phyloP scores from a whole-genome alignment of 2,329 filamentous ascomycete species.

The Cordyceps fumosorosea region DNA sequence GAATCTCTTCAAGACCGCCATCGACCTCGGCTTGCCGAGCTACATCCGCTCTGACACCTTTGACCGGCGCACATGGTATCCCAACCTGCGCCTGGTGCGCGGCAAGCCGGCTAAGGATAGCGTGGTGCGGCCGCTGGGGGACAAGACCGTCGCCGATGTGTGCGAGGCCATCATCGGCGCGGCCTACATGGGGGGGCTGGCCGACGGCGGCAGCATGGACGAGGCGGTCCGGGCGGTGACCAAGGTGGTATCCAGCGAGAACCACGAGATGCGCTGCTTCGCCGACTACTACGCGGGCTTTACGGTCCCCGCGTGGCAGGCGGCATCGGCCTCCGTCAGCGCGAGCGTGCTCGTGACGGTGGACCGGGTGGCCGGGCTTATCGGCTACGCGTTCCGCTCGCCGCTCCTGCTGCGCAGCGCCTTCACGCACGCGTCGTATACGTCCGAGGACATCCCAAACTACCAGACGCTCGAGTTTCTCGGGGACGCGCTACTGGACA shows the following conservation, averaged over 20 bases:
- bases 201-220: conserved; percentile 39
- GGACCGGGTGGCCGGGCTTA: conserved; percentile 51
- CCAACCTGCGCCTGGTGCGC: conserved; percentile 63
- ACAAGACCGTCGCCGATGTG: conserved; percentile 91
- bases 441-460: conserved; percentile 72
- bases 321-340: conserved; percentile 32
- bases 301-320: conserved; percentile 63
- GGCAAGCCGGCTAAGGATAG: conserved; percentile 54
- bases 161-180: conserved; percentile 93
- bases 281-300: conserved; percentile 68
- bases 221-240: conserved; percentile 59
- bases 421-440: conserved; percentile 82
- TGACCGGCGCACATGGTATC: conserved; percentile 82
- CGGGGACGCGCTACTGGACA: conserved; percentile 81
- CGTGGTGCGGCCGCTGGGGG: conserved; percentile 61
- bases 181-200: conserved; percentile 50
- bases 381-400: conserved; percentile 61
- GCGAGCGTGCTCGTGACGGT: conserved; percentile 65
- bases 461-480: conserved; percentile 92
- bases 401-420: conserved; percentile 74
- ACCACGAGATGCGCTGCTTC: conserved; percentile 65
- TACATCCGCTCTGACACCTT: conserved; percentile 82
- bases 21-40: conserved; percentile 57
- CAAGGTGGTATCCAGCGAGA: conserved; percentile 59
- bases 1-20: conserved; percentile 75